Conservation (phyloP, 2,329 filamentous ascomycete species). For the Colletotrichum sidae region DNA sequence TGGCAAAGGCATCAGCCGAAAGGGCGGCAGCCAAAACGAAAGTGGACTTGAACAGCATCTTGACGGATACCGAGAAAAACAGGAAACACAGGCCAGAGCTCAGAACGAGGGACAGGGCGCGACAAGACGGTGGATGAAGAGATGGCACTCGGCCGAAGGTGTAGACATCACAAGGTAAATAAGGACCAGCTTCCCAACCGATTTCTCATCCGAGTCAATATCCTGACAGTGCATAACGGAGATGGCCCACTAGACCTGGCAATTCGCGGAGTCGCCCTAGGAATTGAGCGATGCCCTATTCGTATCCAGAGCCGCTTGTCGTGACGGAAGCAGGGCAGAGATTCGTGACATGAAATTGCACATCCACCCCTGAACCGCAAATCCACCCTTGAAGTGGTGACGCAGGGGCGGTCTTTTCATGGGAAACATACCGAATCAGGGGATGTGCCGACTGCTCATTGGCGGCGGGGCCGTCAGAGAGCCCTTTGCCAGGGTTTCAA, state of each 20-base stretch:
- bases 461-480: constrained; percentile 6
- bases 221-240: neutral
- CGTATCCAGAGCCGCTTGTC: constrained; percentile 11
- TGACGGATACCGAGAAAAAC: neutral
- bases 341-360: constrained; percentile 25
- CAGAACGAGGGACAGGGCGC: neutral
- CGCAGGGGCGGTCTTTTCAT: neutral
- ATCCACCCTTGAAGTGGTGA: neutral
- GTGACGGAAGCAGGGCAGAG: constrained; percentile 16
- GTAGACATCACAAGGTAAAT: neutral
- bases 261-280: constrained; percentile 9
- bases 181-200: neutral
- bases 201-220: constrained; percentile 1
- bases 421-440: constrained; percentile 25
- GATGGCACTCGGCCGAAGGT: neutral
- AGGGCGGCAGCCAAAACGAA: constrained; percentile 16
- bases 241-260: constrained; percentile 11
- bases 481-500: neutral
- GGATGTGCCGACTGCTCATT: constrained; percentile 5
- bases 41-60: constrained; percentile 22
- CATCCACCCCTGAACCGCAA: constrained; percentile 4
- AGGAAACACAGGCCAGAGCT: neutral
- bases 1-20: constrained; percentile 26
- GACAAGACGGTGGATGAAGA: neutral
- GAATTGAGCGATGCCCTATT: constrained; percentile 19